Base-by-base conservation (phyloP, 2,329 filamentous ascomycete genomes). In the Phyllosticta citriasiana region DNA sequence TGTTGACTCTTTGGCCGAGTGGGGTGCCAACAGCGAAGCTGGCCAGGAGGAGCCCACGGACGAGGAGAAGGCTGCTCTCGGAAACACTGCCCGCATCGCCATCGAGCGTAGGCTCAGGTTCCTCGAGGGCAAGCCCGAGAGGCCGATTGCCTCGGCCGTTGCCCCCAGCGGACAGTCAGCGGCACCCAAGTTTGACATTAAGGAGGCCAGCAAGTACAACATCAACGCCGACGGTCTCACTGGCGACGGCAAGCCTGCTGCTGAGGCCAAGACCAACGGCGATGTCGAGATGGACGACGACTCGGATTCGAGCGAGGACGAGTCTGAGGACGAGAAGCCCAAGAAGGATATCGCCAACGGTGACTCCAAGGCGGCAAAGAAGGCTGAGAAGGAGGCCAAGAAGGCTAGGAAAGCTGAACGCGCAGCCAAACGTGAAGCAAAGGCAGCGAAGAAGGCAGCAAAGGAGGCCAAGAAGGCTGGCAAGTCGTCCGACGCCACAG, bases 161-260 rank as follows among this genome's bases (percentile, higher is more conserved):
- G 88, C 82, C 27, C 89, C 89, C 60, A 88, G 88, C 68, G 88
- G 88, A 63, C 83, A 86, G 66, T 74, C 81, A 40, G 77, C 78
- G 60, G 60, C 66, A 53, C 70, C 68, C 7, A 96, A 96, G 77
- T 95, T 90, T 82, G 89, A 92, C 65, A 82, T 99, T 70, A 96
- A 95, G 78, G 91, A 97, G 75, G 88, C 89, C 10, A 84, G 90
- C 72, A 94, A 93, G 77, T 99, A 99, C 82, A 97, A 97, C 75
- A 82, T 85, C 56, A 92, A 97, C 72, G 94, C 91, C 59, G 94
- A 99, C 75, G 93, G 91, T 65, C 79, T 97, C 57, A 80, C 80
- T 63, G 84, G 84, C 55, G 84, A 89, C 68, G 40, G 40, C 40
- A 87, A 88, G 14, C 82, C 86, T 50, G 81, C 79, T 14, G 77